Evolutionary conservation across 108 stramenopile genomes (phyloP), one percentile per base, ranked within the genome.

Genomic region (Cyclotella distinguenda): DNA sequence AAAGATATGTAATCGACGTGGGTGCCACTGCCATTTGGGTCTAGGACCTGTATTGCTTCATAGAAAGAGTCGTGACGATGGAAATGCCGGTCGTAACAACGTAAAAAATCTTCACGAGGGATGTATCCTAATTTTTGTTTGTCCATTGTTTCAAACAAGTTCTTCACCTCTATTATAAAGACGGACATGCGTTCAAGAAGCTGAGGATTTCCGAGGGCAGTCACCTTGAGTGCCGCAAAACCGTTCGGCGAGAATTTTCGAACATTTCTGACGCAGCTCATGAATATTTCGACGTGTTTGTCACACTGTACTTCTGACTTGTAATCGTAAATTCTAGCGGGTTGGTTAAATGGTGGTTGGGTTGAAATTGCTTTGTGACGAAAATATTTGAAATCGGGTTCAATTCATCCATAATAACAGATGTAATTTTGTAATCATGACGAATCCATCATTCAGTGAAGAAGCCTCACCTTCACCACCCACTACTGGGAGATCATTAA

Each of bases 191-290:
- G 87, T 48, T 89, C 80, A 19, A 99, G 64, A 34, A 97, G 63
- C 33, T 81, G 57, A 1, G 98, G 98, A 72, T 97, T 85, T 0
- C 94, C 94, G 28, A 99, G 74, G 0, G 96, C 96, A 25, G 98
- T 97, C 6, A 97, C 74, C 78, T 99, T 99, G 39, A 98, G 66
- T 6, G 98, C 98, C 10, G 95, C 95, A 78, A 93, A 95, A 7
- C 93, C 93, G 23, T 64, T 32, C 3, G 77, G 74, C 0, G 90
- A 74, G 33, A 87, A 79, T 61, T 86, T 81, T 6, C 72, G 76
- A 15, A 89, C 98, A n/a, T 88, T 84, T 4, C 62, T 66, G 33
- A 99, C 93, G 77, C 96, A 96, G 1, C 69, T 47, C 32, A 76
- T 52, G 47, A 96, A 96, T 11, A 78, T 66, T 31, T 84, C 64